Evolutionary conservation across 2,329 filamentous ascomycete genomes (phyloP).

Genomic region (Alternaria ethzedia): DNA sequence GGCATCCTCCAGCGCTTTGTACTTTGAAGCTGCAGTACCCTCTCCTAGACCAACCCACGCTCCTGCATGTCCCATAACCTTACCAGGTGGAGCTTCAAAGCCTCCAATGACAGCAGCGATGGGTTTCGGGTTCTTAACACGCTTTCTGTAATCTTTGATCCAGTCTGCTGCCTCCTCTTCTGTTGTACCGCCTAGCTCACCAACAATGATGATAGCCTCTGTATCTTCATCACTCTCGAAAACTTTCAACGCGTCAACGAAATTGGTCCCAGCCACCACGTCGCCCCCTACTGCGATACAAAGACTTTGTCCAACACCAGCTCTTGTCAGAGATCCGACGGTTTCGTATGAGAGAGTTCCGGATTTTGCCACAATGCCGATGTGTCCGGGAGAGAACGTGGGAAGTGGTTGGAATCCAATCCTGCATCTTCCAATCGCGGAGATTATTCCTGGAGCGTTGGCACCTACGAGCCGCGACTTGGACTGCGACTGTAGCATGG

Average conservation of each 20-base stretch:
- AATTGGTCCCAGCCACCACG: slow-evolving; percentile 74
- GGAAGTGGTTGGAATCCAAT: slow-evolving; percentile 79
- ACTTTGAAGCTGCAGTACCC: slow-evolving; percentile 68
- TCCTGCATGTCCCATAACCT: slow-evolving; percentile 81
- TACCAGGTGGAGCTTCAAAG: slow-evolving; percentile 65
- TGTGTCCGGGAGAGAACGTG: slow-evolving; percentile 70
- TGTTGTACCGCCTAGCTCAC: slow-evolving; percentile 73
- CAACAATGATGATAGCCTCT: slow-evolving; percentile 73
- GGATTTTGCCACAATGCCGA: slow-evolving; percentile 81
- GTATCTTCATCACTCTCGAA: slow-evolving; percentile 72
- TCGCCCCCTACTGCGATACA: slow-evolving; percentile 82
- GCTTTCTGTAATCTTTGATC: slow-evolving; percentile 69
- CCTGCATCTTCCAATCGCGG: slow-evolving; percentile 71
- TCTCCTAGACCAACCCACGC: slow-evolving; percentile 74
- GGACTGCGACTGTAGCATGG: slow-evolving; percentile 73
- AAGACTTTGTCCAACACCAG: slow-evolving; percentile 77
- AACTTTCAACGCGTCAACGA: slow-evolving; percentile 72
- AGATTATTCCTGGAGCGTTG: slow-evolving; percentile 83
- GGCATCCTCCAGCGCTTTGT: slow-evolving; percentile 67
- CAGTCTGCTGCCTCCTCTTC: slow-evolving; percentile 76
- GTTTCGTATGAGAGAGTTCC: slow-evolving; percentile 82
- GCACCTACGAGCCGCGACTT: slow-evolving; percentile 77
- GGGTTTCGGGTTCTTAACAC: slow-evolving; percentile 70
- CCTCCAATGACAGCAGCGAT: slow-evolving; percentile 76
- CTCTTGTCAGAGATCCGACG: slow-evolving; percentile 74